These are phyloP conservation scores for Globisporangium lucens DNA, from an alignment of 352 stramenopile genomes.

Conservation along the genomic window DNA sequence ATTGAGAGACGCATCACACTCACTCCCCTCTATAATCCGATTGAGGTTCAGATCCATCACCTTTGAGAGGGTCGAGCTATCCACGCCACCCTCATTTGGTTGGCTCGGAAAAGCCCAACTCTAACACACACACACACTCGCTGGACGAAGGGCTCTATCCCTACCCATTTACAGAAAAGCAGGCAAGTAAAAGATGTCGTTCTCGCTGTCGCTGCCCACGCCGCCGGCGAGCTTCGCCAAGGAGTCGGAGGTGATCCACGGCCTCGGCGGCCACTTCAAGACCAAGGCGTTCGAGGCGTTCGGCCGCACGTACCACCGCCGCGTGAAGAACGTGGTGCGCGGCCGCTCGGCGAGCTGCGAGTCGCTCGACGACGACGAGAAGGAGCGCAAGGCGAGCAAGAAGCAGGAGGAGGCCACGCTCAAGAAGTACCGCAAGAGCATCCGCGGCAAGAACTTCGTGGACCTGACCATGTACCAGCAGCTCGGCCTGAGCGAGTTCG, in stretches of 20 bases:
- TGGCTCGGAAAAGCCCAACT: constrained; percentile 7
- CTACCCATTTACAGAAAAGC: neutral
- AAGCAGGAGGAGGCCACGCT: constrained; percentile 69
- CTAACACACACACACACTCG: neutral
- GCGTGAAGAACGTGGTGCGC: constrained; percentile 70
- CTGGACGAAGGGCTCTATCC: too few species aligned
- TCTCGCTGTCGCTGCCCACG: constrained; percentile 60
- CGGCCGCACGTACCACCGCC: constrained; percentile 67
- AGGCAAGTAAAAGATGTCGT: constrained; percentile 22
- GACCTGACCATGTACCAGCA: constrained; percentile 88
- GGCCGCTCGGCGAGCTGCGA: constrained; percentile 77
- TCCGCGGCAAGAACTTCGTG: constrained; percentile 78
- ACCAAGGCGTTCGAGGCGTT: constrained; percentile 76
- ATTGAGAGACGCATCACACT: neutral
- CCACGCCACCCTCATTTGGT: neutral
- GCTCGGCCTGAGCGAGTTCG: constrained; percentile 65
- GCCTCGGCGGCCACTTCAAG: constrained; percentile 69
- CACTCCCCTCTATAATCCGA: neutral
- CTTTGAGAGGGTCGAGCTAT: neutral
- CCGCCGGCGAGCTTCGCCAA: constrained; percentile 45
- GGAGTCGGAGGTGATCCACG: constrained; percentile 49
- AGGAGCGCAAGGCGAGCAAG: constrained; percentile 51
- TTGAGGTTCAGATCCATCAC: neutral
- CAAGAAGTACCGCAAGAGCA: constrained; percentile 79
- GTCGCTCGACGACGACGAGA: constrained; percentile 62